A percentile compares a stretch with the other conserved stretches of the same genome.
phyloP scores from a whole-genome alignment of 495 filamentous ascomycete genomes.

The Neurospora sp. region DNA sequence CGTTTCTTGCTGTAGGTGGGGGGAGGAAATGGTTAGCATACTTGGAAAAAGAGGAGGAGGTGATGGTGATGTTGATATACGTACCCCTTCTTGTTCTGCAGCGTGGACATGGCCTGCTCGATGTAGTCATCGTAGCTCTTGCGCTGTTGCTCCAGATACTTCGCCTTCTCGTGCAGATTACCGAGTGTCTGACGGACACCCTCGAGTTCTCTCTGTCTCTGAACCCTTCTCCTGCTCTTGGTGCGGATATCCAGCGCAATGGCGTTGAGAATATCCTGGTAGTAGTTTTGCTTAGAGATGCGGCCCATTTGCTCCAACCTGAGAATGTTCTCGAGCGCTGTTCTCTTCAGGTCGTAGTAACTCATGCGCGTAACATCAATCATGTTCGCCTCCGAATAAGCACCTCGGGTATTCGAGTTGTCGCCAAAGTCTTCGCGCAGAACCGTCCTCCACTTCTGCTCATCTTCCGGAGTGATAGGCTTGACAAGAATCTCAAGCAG shows the following conservation, averaged over 20 bases:
- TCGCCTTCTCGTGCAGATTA: slow-evolving; percentile 83
- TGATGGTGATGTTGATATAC: slow-evolving; percentile 1
- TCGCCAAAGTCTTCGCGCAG: slow-evolving; percentile 73
- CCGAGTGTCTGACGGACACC: slow-evolving; percentile 73
- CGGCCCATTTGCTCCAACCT: slow-evolving; percentile 72
- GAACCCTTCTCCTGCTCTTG: slow-evolving; percentile 84
- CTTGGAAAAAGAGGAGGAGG: not conserved
- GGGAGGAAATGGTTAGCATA: slow-evolving; percentile 6
- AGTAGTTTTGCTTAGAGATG: slow-evolving; percentile 83
- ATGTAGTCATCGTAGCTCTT: slow-evolving; percentile 99
- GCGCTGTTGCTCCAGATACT: slow-evolving; percentile 85
- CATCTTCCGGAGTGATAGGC: slow-evolving; percentile 76
- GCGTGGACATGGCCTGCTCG: slow-evolving; percentile 96
- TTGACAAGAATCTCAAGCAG: slow-evolving; percentile 93
- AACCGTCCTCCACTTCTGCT: slow-evolving; percentile 74
- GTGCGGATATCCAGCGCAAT: slow-evolving; percentile 95
- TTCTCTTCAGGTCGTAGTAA: slow-evolving; percentile 87
- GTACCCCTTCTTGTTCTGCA: slow-evolving; percentile 90
- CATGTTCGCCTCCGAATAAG: slow-evolving; percentile 85
- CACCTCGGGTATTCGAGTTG: slow-evolving; percentile 59
- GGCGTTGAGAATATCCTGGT: slow-evolving; percentile 93
- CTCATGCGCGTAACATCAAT: slow-evolving; percentile 82
- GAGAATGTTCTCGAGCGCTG: slow-evolving; percentile 89
- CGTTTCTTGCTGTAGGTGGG: slow-evolving; percentile 56
- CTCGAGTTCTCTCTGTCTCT: slow-evolving; percentile 83